These are phyloP conservation scores for Drosera spatulata DNA, from an alignment of 179 eudicot genomes.

Conservation along the genomic window DNA sequence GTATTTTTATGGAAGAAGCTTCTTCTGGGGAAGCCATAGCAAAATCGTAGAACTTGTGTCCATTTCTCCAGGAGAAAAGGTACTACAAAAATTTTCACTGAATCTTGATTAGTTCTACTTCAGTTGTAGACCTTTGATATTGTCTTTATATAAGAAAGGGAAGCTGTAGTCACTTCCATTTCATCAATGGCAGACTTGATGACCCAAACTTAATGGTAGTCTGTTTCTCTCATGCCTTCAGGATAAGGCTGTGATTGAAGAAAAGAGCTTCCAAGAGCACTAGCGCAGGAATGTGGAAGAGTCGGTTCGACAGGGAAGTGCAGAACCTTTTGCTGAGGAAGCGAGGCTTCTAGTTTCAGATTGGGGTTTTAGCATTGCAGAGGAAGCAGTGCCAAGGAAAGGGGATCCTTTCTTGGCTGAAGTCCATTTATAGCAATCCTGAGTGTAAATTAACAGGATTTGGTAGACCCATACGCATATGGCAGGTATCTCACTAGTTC, in stretches of 20 bases:
- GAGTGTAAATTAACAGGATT: slow-evolving; percentile 67
- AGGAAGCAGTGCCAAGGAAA: slow-evolving; percentile 50
- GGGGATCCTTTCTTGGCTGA: slow-evolving; percentile 68
- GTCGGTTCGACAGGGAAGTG: slow-evolving; percentile 50
- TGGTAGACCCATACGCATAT: slow-evolving; percentile 66
- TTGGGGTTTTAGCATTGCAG: slow-evolving; percentile 79
- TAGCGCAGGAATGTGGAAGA: slow-evolving; percentile 90
- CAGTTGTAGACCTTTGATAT: too few relatives aligned
- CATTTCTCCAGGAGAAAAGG: too few relatives aligned
- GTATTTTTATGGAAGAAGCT: too few relatives aligned
- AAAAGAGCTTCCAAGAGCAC: slow-evolving; percentile 43
- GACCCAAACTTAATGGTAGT: too few relatives aligned
- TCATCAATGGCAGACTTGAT: too few relatives aligned
- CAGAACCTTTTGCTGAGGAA: slow-evolving; percentile 66
- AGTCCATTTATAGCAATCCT: slow-evolving; percentile 46
- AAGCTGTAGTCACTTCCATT: too few relatives aligned
- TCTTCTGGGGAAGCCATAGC: too few relatives aligned
- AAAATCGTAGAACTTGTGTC: too few relatives aligned
- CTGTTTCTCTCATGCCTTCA: slow-evolving; percentile 13
- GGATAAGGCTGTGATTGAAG: slow-evolving; percentile 52
- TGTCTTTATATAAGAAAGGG: too few relatives aligned
- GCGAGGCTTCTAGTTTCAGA: slow-evolving; percentile 58
- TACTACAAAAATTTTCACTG: too few relatives aligned
- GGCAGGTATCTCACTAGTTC: slow-evolving; percentile 55
- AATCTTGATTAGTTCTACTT: too few relatives aligned